Conservation (phyloP, 768 basidiomycete species). For the Russula compacta region DNA sequence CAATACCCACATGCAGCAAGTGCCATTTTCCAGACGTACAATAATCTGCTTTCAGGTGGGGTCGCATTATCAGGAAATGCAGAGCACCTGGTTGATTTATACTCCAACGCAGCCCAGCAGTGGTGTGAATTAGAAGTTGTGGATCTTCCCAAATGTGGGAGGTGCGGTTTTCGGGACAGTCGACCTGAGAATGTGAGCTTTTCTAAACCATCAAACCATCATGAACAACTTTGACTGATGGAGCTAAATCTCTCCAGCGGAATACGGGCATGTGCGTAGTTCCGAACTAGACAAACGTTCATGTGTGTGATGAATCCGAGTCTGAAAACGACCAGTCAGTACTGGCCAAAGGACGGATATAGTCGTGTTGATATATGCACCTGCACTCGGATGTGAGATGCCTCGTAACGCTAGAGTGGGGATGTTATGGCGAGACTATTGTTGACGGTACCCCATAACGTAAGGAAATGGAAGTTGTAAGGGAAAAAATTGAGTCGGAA, state of each 20-base stretch:
- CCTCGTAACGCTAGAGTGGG: too few species aligned
- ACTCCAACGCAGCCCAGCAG: slow-evolving; percentile 1
- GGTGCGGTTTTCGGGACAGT: slow-evolving; percentile 14
- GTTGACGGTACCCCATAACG: too few species aligned
- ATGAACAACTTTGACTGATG: neutral
- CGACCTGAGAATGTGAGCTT: slow-evolving; percentile 1
- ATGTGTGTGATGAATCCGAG: too few species aligned
- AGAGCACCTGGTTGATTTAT: neutral
- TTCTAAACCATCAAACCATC: neutral
- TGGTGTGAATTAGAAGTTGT: slow-evolving; percentile 15
- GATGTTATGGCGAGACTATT: too few species aligned
- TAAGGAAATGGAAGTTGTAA: too few species aligned
- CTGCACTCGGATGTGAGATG: too few species aligned
- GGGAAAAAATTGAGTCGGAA: too few species aligned
- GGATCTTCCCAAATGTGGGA: slow-evolving; percentile 14
- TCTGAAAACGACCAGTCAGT: too few species aligned
- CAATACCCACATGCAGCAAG: slow-evolving; percentile 8
- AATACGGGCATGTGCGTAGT: neutral
- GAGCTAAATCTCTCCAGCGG: neutral
- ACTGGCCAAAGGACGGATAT: too few species aligned
- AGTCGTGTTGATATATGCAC: too few species aligned
- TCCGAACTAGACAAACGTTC: too few species aligned
- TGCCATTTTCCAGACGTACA: slow-evolving; percentile 18
- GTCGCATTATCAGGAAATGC: neutral
- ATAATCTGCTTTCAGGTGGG: slow-evolving; percentile 16